Conservation (phyloP, 2,329 filamentous ascomycete species). For the Botrytis sinoallii region DNA sequence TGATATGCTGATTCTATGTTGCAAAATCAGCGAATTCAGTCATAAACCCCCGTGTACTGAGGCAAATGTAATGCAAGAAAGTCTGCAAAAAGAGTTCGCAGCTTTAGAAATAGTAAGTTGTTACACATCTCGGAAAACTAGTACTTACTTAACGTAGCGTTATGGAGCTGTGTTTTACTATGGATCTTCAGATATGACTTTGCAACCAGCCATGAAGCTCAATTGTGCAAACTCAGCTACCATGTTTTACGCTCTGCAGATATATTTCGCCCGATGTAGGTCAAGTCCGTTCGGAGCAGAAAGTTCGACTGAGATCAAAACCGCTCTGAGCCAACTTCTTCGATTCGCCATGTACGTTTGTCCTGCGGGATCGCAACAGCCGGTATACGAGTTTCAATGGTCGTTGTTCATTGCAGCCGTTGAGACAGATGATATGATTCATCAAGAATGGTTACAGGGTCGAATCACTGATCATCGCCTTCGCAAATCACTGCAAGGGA, state of each 20-base stretch:
- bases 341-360: conserved; percentile 15
- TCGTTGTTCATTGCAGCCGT: conserved; percentile 24
- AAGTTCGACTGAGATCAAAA: not conserved
- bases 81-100: not conserved
- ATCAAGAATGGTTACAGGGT: conserved; percentile 23
- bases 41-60: not conserved
- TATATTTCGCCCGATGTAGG: conserved; percentile 12
- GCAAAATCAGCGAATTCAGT: conserved; percentile 5
- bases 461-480: not conserved
- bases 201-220: conserved; percentile 23
- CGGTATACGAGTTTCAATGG: conserved; percentile 25
- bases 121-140: not conserved
- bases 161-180: conserved; percentile 19
- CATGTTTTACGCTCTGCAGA: conserved; percentile 17
- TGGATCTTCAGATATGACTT: conserved; percentile 21
- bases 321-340: conserved; percentile 12
- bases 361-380: conserved; percentile 11
- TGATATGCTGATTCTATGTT: conserved; percentile 20
- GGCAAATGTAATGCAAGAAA: not conserved
- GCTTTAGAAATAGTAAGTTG: conserved; percentile 9
- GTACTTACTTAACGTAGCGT: not conserved
- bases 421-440: conserved; percentile 24
- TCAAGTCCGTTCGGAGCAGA: conserved; percentile 9
- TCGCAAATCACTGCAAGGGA: not conserved
- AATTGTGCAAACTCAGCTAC: conserved; percentile 23